Percentiles rank a stretch among this genome's conserved stretches.
phyloP scores from a whole-genome alignment of 805 yeast genomes.

The Kuraishia floccosa region DNA sequence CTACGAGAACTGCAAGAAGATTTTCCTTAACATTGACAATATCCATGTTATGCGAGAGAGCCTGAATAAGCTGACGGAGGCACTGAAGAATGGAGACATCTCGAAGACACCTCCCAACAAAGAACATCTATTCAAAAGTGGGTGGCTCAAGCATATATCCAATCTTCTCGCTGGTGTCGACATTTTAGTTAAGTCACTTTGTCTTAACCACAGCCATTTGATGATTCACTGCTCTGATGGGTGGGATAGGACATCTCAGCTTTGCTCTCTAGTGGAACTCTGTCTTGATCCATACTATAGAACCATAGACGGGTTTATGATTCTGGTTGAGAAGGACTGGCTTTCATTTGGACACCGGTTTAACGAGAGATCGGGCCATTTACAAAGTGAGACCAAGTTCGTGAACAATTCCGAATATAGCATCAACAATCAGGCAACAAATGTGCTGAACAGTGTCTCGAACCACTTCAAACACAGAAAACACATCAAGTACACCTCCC shows the following conservation, averaged over 20 bases:
- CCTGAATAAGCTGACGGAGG: constrained; percentile 46
- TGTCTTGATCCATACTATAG: constrained; percentile 87
- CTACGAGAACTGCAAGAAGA: constrained; percentile 58
- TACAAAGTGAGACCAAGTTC: constrained; percentile 40
- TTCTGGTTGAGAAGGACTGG: constrained; percentile 91
- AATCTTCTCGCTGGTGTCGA: constrained; percentile 67
- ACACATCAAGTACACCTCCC: constrained; percentile 60
- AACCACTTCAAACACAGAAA: constrained; percentile 36
- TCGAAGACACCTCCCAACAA: constrained; percentile 34
- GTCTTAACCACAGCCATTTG: constrained; percentile 72
- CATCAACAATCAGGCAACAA: constrained; percentile 25
- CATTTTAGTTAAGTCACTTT: constrained; percentile 69
- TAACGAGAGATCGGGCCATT: constrained; percentile 71
- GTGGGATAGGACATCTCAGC: constrained; percentile 95
- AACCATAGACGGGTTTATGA: constrained; percentile 79
- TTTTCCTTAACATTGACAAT: constrained; percentile 86
- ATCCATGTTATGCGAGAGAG: constrained; percentile 93
- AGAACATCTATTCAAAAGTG: constrained; percentile 48
- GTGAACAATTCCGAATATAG: constrained; percentile 26
- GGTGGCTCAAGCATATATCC: constrained; percentile 70
- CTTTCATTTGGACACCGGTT: constrained; percentile 88
- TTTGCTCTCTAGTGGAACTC: constrained; percentile 71
- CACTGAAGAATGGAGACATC: constrained; percentile 58
- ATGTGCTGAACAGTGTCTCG: constrained; percentile 35
- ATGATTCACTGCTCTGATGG: constrained; percentile 95